A percentile compares a stretch with the other conserved stretches of the same genome.
Evolutionary conservation across 2,329 filamentous ascomycete genomes (phyloP).

Genomic region (Trichoderma brevicompactum): DNA sequence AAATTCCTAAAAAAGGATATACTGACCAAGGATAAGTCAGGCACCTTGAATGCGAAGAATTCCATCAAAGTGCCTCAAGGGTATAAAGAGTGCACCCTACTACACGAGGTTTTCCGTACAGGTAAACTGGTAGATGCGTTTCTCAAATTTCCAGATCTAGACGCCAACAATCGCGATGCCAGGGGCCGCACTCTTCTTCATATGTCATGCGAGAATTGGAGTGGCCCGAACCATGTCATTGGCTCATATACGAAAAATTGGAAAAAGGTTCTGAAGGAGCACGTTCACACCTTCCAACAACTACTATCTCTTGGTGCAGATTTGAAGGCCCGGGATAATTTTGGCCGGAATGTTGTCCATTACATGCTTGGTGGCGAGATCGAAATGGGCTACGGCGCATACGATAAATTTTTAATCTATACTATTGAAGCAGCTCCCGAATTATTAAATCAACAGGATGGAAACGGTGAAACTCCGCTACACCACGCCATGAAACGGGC

Average conservation of each 20-base stretch:
- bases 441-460: constrained; percentile 32
- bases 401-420: constrained; percentile 18
- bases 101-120: constrained; percentile 34
- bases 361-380: constrained; percentile 26
- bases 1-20: constrained; percentile 17
- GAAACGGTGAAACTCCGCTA: constrained; percentile 36
- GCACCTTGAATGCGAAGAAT: too few relatives aligned
- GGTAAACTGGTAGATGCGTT: constrained; percentile 30
- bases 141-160: constrained; percentile 31
- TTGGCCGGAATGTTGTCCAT: constrained; percentile 35
- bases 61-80: background rate
- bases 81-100: constrained; percentile 30
- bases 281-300: constrained; percentile 28
- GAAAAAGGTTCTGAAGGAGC: background rate
- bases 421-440: constrained; percentile 22
- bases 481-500: constrained; percentile 31
- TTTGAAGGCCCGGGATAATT: constrained; percentile 33
- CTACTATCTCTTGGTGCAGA: constrained; percentile 37
- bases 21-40: fast-evolving
- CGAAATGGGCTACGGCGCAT: background rate
- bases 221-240: constrained; percentile 28
- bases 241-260: background rate
- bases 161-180: constrained; percentile 37
- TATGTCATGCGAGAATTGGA: constrained; percentile 30
- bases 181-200: constrained; percentile 37